Evolutionary conservation across 148 eudicot species (phyloP), one percentile per base, ranked within the genome.

Genomic region (Bassia scoparia): DNA sequence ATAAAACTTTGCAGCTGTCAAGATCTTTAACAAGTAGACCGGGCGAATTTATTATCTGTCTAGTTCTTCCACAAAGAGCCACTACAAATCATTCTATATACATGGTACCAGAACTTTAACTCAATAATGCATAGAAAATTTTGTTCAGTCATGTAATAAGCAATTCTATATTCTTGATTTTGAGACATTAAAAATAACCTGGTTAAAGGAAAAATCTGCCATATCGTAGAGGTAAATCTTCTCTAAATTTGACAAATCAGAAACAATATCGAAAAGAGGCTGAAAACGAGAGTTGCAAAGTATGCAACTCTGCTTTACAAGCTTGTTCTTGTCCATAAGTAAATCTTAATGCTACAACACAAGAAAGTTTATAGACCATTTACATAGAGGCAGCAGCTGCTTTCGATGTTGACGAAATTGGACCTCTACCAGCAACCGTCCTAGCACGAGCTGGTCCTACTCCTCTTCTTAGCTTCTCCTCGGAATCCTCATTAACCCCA

Each of bases 401-500:
- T 52, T 49, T 65, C 26, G 74, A 77, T 30, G 80, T 49, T 23
- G 68, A 61, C 16, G 50, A 29, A 44, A 65, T 55, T 31, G 75
- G 65, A 38, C 81, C 82, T 78, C 74, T 80, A 63, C 78, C 61
- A 9, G 75, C 59, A 69, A 83, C 82, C 44, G 75, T 65, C 67
- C 83, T 79, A 72, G 77, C 74, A 9, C 79, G 81, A 43, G 82
- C 83, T 27, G 68, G 18, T 63, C 68, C 74, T 67, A 78, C 81
- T 67, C 80, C 81, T 37, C 61, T 76, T 61, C 52, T 71, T 58
- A 14, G 31, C 52, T 69, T 81, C 67, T 29, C 75, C 55, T 35
- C 73, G 21, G 78, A 58, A 13, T 72, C 81, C 1, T 84, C 84
- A 43, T 50, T 50, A 24, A 23, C 52, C 1, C 76, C 70, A 63